phyloP scores from a whole-genome alignment of 805 yeast species.

The Blastobotrys parvus region DNA sequence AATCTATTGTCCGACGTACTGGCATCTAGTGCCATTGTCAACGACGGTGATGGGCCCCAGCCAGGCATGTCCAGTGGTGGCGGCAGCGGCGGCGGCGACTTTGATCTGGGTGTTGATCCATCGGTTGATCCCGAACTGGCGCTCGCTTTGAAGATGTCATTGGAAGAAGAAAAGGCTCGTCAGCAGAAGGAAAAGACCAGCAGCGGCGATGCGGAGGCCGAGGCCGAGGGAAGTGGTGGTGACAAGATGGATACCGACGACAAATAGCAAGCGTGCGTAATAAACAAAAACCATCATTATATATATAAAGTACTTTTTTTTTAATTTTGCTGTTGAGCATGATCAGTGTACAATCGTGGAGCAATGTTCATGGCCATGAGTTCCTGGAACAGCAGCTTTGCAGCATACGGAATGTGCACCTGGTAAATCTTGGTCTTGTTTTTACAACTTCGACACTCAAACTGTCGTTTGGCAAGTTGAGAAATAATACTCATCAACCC shows the following conservation, averaged over 20 bases:
- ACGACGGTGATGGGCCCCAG: constrained; percentile 47
- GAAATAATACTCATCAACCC: constrained; percentile 98
- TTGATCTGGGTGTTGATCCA: constrained; percentile 71
- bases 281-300: background rate
- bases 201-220: constrained; percentile 1
- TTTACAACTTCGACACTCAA: constrained; percentile 97
- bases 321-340: constrained; percentile 41
- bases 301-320: constrained; percentile 4
- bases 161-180: constrained; percentile 90
- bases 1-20: constrained; percentile 74
- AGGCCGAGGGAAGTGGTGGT: constrained; percentile 3
- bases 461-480: constrained; percentile 92
- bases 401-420: constrained; percentile 97
- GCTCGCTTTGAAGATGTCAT: constrained; percentile 83
- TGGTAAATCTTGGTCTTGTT: constrained; percentile 97
- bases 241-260: constrained; percentile 16
- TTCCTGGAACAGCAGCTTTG: constrained; percentile 95
- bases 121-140: constrained; percentile 96
- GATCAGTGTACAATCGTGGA: constrained; percentile 93
- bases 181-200: constrained; percentile 50
- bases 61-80: constrained; percentile 27
- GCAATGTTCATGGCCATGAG: constrained; percentile 99
- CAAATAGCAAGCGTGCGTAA: no score
- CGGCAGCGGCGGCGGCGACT: constrained; percentile 31
- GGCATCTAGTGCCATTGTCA: constrained; percentile 62